These are phyloP conservation scores for Acer yangbiense DNA, from an alignment of 345 rosid genomes.

Conservation along the genomic window DNA sequence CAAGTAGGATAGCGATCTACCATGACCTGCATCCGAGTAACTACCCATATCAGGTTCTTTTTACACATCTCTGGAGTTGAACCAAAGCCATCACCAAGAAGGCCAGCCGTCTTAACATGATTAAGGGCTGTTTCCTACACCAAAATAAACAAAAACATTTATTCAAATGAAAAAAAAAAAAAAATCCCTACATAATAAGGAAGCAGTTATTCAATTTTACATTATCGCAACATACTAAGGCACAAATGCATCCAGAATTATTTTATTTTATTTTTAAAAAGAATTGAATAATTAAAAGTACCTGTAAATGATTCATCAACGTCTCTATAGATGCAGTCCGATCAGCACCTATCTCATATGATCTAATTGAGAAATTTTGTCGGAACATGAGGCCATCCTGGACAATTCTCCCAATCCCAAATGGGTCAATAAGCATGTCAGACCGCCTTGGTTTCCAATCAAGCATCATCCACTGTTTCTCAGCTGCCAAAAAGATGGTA, in stretches of 20 bases:
- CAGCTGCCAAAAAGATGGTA: constrained; percentile 94
- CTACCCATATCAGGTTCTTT: constrained; percentile 96
- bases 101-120: constrained; percentile 83
- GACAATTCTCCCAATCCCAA: constrained; percentile 83
- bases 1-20: constrained; percentile 94
- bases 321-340: constrained; percentile 98
- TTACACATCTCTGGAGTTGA: constrained; percentile 95
- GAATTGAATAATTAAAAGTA: constrained; percentile 18
- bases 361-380: constrained; percentile 90
- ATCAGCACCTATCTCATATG: constrained; percentile 98
- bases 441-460: constrained; percentile 95
- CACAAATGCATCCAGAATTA: background rate
- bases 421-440: constrained; percentile 84
- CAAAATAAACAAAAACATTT: constrained; percentile 14
- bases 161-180: background rate
- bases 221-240: background rate
- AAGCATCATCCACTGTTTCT: constrained; percentile 99
- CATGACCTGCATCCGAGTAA: constrained; percentile 88
- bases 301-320: constrained; percentile 96
- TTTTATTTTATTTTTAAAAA: background rate
- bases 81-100: constrained; percentile 95
- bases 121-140: constrained; percentile 93
- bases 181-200: background rate
- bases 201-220: background rate
- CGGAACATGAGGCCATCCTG: constrained; percentile 86